These are phyloP conservation scores for Tulasnella sp. DNA, from an alignment of 768 basidiomycete species.

Conservation along the genomic window DNA sequence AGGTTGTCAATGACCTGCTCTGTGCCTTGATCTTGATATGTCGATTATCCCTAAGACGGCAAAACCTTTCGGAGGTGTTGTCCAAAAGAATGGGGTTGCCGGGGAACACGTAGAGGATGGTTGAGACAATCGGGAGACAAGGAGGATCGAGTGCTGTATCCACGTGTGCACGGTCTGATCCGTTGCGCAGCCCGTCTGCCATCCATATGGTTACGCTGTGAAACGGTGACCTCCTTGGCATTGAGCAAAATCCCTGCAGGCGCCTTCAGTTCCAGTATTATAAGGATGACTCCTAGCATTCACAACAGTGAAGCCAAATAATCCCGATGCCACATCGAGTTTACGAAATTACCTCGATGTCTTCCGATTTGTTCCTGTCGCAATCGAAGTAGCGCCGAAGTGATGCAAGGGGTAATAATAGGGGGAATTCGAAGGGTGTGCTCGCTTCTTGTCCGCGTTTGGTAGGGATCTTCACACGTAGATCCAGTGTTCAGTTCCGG, in stretches of 20 bases:
- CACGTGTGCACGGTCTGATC: neutral
- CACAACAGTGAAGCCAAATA: neutral
- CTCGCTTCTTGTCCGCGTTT: neutral
- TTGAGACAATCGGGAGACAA: neutral
- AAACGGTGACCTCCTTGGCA: neutral
- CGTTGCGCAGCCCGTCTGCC: neutral
- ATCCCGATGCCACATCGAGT: neutral
- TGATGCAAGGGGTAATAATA: neutral
- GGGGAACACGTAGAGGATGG: neutral
- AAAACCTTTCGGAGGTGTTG: neutral
- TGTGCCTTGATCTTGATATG: neutral
- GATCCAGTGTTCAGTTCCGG: neutral
- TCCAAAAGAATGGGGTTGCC: no score
- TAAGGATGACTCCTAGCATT: no score
- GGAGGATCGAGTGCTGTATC: neutral
- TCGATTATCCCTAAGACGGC: neutral
- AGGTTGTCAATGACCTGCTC: neutral
- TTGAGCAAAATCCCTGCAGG: neutral
- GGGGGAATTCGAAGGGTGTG: neutral
- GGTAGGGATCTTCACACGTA: neutral
- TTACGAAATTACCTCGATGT: neutral
- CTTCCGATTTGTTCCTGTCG: neutral
- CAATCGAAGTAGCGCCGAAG: neutral
- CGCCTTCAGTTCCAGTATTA: neutral
- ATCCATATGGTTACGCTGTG: neutral